These are phyloP conservation scores for Stemphylium lycopersici DNA, from an alignment of 2,329 filamentous ascomycete genomes.

Conservation along the genomic window DNA sequence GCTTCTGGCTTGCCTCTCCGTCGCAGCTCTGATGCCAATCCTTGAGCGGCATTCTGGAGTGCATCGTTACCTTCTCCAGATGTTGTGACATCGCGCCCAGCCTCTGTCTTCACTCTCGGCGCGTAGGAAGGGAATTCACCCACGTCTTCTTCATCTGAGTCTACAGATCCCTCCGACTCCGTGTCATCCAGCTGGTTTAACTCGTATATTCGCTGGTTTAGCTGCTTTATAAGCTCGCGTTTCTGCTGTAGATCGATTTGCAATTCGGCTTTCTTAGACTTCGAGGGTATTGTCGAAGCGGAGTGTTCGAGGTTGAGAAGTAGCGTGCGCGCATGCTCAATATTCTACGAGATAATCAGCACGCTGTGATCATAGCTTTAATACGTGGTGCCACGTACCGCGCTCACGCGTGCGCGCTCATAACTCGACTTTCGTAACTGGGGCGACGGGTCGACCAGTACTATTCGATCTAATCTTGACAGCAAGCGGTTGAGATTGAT, in stretches of 20 bases:
- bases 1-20: slow-evolving; percentile 34
- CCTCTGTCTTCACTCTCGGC: slow-evolving; percentile 44
- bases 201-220: slow-evolving; percentile 71
- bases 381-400: slow-evolving; percentile 50
- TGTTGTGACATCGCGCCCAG: slow-evolving; percentile 41
- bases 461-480: slow-evolving; percentile 66
- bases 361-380: background rate
- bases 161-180: slow-evolving; percentile 41
- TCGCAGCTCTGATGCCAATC: slow-evolving; percentile 43
- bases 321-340: slow-evolving; percentile 72
- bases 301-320: slow-evolving; percentile 75
- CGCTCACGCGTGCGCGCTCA: slow-evolving; percentile 66
- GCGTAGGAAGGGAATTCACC: slow-evolving; percentile 51
- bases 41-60: slow-evolving; percentile 42
- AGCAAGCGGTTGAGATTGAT: slow-evolving; percentile 69
- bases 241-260: slow-evolving; percentile 70
- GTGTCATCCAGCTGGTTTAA: slow-evolving; percentile 64
- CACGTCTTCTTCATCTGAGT: slow-evolving; percentile 52
- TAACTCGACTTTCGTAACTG: slow-evolving; percentile 67
- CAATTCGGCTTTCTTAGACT: slow-evolving; percentile 61
- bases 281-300: slow-evolving; percentile 54
- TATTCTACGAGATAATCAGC: slow-evolving; percentile 60
- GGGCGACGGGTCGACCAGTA: slow-evolving; percentile 67
- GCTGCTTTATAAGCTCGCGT: slow-evolving; percentile 68
- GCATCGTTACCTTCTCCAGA: slow-evolving; percentile 40